Base-by-base conservation (phyloP, 1,139 yeast species). In the Blastobotrys petasosporus region DNA sequence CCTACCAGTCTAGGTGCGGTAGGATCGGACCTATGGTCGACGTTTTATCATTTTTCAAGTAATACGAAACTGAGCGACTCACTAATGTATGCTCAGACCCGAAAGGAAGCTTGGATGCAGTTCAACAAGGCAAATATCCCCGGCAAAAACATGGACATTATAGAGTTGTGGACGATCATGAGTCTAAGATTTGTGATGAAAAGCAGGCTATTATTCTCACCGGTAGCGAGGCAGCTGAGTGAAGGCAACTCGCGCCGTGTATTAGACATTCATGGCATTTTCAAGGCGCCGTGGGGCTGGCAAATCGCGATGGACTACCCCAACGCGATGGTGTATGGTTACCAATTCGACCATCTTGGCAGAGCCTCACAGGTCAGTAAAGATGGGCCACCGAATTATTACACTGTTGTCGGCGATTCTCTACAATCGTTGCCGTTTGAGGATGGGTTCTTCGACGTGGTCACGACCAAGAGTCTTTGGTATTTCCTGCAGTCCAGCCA, bases 271-370 rank as follows among this genome's bases (percentile, higher is more conserved):
- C 67, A 63, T 42, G 65, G 66, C 5, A 53, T 61, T 8, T 52
- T 61, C 39, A 53, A 60, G 39, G 64, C 63, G 20, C 65, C 63
- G 37, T 68, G 71, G 71, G 60, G 67, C 1, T 68, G 73, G 73
- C 68, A 64, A 46, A 48, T 68, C 35, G 71, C 73, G 1, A 49
- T 66, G 13, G 72, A 68, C 49, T 59, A 59, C 45, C 70, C 70
- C 2, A 52, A 47, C 3, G 54, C 66, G 5, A 61, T 62, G 42
- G 53, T 66, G 10, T 67, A 65, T 42, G 65, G 66, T 32, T 62
- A 60, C 46, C 59, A 61, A 39, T 50, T 57, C 28, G 57, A 56
- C 30, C 54, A 53, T 20, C 51, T 49, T 31, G 60, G 56, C 34
- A 16, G 50, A 1, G 41, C 54, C 3, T 56, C 46, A 2, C 13